phyloP scores from a whole-genome alignment of 2,329 filamentous ascomycete species.

The Elsinoe ampelina region DNA sequence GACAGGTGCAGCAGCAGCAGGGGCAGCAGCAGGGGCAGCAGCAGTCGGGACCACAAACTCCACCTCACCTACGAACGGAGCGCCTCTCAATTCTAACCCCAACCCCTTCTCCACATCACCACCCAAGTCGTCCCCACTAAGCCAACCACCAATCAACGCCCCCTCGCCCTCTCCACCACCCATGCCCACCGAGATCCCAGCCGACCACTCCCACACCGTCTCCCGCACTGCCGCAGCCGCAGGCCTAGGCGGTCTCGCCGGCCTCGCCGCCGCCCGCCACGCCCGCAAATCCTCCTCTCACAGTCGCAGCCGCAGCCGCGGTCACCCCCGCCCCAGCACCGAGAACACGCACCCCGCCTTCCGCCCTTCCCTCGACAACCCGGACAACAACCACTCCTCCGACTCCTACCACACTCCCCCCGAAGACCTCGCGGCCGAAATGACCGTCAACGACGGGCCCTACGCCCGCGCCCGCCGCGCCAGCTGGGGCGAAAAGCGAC shows the following conservation, averaged over 20 bases:
- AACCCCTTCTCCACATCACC: not conserved
- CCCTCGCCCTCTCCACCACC: not conserved
- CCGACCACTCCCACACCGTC: not conserved
- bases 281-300: constrained; percentile 1
- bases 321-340: not conserved
- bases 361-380: not conserved
- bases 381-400: not conserved
- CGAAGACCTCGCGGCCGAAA: not conserved
- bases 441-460: constrained; percentile 7
- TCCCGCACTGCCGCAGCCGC: not conserved
- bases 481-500: not conserved
- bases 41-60: not conserved
- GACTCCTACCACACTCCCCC: constrained; percentile 1
- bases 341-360: not conserved
- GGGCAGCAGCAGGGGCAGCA: not conserved
- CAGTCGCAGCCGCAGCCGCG: not conserved
- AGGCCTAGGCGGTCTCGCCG: constrained; percentile 6
- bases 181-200: not conserved
- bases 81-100: not conserved
- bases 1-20: not conserved
- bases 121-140: not conserved
- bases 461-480: constrained; percentile 9
- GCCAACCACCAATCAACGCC: constrained; percentile 1
- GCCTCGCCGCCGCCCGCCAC: constrained; percentile 6
- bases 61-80: not conserved